Conservation (phyloP, 2,329 filamentous ascomycete species). For the Ophiostoma fasciatum region DNA sequence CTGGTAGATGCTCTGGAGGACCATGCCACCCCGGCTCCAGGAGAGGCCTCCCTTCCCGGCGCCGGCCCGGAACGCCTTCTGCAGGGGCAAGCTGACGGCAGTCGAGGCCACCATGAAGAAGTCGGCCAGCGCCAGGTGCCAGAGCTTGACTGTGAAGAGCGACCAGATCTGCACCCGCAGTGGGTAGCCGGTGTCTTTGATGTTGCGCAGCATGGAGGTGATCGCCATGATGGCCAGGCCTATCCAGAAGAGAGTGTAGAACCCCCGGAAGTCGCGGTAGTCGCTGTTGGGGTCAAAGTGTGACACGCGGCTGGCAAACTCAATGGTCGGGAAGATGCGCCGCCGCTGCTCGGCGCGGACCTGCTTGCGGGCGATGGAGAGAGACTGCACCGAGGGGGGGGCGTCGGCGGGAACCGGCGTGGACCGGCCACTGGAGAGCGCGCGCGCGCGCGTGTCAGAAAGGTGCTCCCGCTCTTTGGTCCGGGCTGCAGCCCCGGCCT, state of each 20-base stretch:
- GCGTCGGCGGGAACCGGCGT: slow-evolving; percentile 81
- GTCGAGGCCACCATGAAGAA: slow-evolving; percentile 71
- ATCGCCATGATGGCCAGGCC: slow-evolving; percentile 92
- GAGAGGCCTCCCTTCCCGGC: slow-evolving; percentile 38
- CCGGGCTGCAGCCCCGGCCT: too few species aligned
- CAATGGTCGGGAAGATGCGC: slow-evolving; percentile 82
- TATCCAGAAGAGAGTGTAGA: slow-evolving; percentile 98
- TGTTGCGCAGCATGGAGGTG: slow-evolving; percentile 81
- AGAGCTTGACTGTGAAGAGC: slow-evolving; percentile 76
- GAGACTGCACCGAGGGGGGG: slow-evolving; percentile 76
- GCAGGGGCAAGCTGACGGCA: slow-evolving; percentile 55
- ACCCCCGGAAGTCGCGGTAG: slow-evolving; percentile 88
- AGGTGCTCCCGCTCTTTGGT: neutral
- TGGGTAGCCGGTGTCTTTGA: slow-evolving; percentile 84
- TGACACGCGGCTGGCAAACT: slow-evolving; percentile 79
- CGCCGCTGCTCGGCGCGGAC: slow-evolving; percentile 66
- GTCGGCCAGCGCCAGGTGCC: slow-evolving; percentile 74
- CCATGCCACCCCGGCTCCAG: slow-evolving; percentile 67
- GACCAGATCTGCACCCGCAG: slow-evolving; percentile 77
- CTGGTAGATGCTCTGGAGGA: slow-evolving; percentile 73
- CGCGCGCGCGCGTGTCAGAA: neutral
- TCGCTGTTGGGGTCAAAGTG: slow-evolving; percentile 91
- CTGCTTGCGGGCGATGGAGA: slow-evolving; percentile 73
- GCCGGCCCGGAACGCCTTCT: slow-evolving; percentile 47
- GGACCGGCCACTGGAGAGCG: slow-evolving; percentile 50